Conservation (phyloP, 306 rosid genomes). For the Casuarina glauca region DNA sequence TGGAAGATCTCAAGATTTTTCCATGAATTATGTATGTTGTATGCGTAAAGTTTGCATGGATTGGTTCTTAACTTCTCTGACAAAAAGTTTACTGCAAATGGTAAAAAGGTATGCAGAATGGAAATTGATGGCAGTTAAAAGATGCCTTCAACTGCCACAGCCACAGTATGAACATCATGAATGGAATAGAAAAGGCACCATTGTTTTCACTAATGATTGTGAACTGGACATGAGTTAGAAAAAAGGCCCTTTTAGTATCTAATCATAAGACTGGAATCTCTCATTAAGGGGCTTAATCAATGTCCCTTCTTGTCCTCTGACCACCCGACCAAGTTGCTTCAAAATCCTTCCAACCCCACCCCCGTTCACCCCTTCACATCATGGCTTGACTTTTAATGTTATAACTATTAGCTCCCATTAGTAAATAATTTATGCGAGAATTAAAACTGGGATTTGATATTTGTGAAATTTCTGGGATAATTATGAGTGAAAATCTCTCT, state of each 20-base stretch:
- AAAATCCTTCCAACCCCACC: slow-evolving; percentile 7
- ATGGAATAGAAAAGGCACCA: background rate
- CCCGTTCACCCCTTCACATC: background rate
- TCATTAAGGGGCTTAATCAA: background rate
- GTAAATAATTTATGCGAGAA: background rate
- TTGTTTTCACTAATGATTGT: slow-evolving; percentile 19
- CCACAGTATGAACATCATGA: background rate
- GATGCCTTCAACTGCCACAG: no score
- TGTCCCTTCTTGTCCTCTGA: slow-evolving; percentile 30
- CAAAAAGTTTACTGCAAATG: no score
- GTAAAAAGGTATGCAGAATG: no score
- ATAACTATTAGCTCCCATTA: background rate
- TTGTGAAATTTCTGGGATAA: no score
- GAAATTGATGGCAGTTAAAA: no score
- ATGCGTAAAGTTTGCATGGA: no score
- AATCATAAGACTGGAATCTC: slow-evolving; percentile 32
- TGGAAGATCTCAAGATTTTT: background rate
- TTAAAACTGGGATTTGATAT: no score
- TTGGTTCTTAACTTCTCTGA: no score
- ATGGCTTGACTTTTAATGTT: background rate
- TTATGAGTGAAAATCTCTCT: background rate
- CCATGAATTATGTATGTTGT: background rate
- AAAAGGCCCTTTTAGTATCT: slow-evolving; percentile 14
- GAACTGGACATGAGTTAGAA: slow-evolving; percentile 13
- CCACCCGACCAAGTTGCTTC: slow-evolving; percentile 32